Evolutionary conservation across 805 yeast species (phyloP), one percentile per base, ranked within the genome.

Genomic region (Kodamaea lidongshanica): DNA sequence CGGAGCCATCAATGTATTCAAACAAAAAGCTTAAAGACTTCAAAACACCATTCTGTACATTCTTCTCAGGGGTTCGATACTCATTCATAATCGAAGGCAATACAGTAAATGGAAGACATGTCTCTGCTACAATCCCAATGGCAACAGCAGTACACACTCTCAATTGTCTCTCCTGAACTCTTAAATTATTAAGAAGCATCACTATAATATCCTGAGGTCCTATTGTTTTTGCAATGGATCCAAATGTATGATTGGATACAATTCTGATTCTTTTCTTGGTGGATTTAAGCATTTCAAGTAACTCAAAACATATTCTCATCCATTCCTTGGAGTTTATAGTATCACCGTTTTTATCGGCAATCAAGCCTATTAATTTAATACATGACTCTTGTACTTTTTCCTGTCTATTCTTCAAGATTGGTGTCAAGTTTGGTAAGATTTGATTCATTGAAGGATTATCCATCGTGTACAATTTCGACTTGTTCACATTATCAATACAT

Each of bases 81-180:
- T 92, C 98, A 54, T 89, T 87, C 94, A 92, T 83, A 29, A 92
- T 61, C 0, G 95, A 94, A 0, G 99, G 98, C 6, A 92, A 55
- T 0, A 89, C 94, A 0, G 96, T 85, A 56, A 83, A 92, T 0
- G 97, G 95, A 1, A 85, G 74, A 54, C 97, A 92, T 0, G 82
- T 77, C 35, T 88, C 92, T 0, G 97, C 97, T 6, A 92, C 94
- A 43, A 92, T 87, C 20, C 95, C 98, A 41, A 92, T 84, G 0
- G 99, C 99, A 23, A 92, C 96, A 5, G 98, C 96, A 0, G 97
- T 86, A 53, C 96, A 89, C 6, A 92, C 95, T 49, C 99, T 79
- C 23, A 85, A 67, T 58, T 92, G 99, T 49, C 99, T 82, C 50
- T 92, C 97, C 51, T 89, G 97, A 6, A 88, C 94, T 37, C 84